Evolutionary conservation across 225 moss, liverwort and hornwort genomes (phyloP).

Genomic region (Bryum argenteum): DNA sequence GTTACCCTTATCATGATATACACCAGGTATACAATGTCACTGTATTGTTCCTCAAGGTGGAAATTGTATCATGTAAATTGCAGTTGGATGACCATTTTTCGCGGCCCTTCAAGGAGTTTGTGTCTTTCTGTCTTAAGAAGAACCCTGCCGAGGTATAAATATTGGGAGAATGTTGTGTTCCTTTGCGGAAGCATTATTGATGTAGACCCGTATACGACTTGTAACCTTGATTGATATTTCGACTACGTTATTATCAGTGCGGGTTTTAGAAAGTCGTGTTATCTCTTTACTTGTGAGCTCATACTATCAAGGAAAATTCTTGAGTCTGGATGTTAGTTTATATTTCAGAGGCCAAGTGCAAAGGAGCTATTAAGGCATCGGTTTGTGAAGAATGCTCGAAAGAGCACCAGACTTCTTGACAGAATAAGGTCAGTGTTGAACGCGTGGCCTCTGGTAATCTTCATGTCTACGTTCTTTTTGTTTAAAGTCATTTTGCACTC

Average conservation of each 20-base stretch:
- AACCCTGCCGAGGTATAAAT: slow-evolving; percentile 82
- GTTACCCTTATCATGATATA: not conserved
- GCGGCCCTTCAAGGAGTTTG: slow-evolving; percentile 91
- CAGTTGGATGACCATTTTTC: slow-evolving; percentile 99
- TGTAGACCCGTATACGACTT: not conserved
- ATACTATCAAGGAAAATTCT: not conserved
- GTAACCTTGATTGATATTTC: slow-evolving; percentile 3
- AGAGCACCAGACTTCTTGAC: slow-evolving; percentile 88
- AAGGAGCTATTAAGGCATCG: slow-evolving; percentile 90
- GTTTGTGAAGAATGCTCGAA: slow-evolving; percentile 92
- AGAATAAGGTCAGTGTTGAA: slow-evolving; percentile 73
- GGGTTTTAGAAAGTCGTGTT: not conserved
- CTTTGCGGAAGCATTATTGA: slow-evolving; percentile 12
- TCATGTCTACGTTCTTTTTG: not conserved
- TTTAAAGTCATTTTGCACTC: slow-evolving; percentile 13
- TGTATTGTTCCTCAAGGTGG: slow-evolving; percentile 4
- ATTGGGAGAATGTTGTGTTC: not conserved
- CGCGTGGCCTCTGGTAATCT: not conserved
- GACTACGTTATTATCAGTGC: not conserved
- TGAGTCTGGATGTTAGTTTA: slow-evolving; percentile 4
- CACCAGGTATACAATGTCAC: not conserved
- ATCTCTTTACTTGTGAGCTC: not conserved
- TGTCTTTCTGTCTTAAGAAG: slow-evolving; percentile 90
- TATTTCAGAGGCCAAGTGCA: slow-evolving; percentile 87
- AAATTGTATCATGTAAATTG: slow-evolving; percentile 29